phyloP scores from a whole-genome alignment of 352 stramenopile species.

The Pythium apleroticum region DNA sequence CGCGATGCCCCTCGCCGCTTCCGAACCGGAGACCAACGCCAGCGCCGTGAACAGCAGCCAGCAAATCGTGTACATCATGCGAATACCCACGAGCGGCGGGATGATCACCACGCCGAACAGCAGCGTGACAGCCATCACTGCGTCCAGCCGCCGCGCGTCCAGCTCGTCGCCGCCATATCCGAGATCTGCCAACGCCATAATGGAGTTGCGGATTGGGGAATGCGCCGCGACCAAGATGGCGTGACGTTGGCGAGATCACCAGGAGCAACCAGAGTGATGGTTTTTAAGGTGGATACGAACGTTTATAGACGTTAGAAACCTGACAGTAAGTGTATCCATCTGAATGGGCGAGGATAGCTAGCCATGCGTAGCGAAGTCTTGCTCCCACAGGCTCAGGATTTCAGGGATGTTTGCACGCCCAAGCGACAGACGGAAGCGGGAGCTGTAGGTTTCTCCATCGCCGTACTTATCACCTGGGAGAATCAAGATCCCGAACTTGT shows the following conservation, averaged over 20 bases:
- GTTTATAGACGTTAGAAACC: neutral
- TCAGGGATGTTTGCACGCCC: conserved; percentile 35
- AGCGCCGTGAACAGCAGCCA: conserved; percentile 70
- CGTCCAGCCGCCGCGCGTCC: conserved; percentile 39
- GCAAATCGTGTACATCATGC: conserved; percentile 81
- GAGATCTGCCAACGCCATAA: conserved; percentile 2
- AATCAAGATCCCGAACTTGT: conserved; percentile 36
- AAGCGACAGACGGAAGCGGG: conserved; percentile 39
- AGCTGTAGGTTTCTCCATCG: conserved; percentile 10
- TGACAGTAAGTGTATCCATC: neutral
- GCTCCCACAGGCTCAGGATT: conserved; percentile 31
- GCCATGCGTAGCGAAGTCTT: conserved; percentile 13
- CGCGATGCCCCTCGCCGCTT: conserved; percentile 65
- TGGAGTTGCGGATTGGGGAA: neutral
- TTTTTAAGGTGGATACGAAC: neutral
- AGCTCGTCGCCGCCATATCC: conserved; percentile 11
- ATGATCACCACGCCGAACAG: conserved; percentile 64
- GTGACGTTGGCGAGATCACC: conserved; percentile 1
- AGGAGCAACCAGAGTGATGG: conserved; percentile 3
- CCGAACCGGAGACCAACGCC: conserved; percentile 50
- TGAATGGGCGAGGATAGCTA: neutral
- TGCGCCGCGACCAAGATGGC: neutral
- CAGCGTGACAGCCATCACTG: conserved; percentile 42
- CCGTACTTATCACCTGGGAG: conserved; percentile 39
- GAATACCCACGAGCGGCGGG: conserved; percentile 52